A percentile compares a stretch with the other conserved stretches of the same genome.
phyloP scores from a whole-genome alignment of 768 basidiomycete genomes.

The Harrya chromipes region DNA sequence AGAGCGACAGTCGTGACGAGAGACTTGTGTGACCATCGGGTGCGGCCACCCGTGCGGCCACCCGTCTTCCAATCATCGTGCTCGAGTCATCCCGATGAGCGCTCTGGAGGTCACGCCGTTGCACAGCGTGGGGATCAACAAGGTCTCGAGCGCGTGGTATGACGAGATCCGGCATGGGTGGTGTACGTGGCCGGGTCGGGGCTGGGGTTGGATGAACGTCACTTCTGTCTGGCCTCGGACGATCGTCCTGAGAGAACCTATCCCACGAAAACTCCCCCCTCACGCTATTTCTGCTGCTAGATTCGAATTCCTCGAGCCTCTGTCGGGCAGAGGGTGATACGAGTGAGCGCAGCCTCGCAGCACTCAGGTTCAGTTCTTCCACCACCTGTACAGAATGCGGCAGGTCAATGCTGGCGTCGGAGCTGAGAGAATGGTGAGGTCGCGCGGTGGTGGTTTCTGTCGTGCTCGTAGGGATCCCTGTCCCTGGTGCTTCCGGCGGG shows the following conservation, averaged over 20 bases:
- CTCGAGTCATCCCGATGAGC: constrained; percentile 27
- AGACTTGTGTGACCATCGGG: constrained; percentile 18
- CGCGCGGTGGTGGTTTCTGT: constrained; percentile 8
- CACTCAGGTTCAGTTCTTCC: constrained; percentile 28
- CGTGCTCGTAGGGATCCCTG: constrained; percentile 2
- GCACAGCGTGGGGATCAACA: constrained; percentile 12
- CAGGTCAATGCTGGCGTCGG: constrained; percentile 28
- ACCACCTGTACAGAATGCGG: constrained; percentile 26
- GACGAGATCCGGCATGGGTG: constrained; percentile 30
- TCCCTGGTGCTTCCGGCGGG: constrained; percentile 31
- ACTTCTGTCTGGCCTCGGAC: constrained; percentile 11
- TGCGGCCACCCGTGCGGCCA: constrained; percentile 29
- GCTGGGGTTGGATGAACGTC: constrained; percentile 12
- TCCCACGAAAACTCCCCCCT: constrained; percentile 24
- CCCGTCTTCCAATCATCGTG: constrained; percentile 35
- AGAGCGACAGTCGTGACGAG: constrained; percentile 19
- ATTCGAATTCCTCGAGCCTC: constrained; percentile 33
- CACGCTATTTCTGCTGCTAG: constrained; percentile 3
- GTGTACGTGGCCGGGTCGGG: constrained; percentile 23
- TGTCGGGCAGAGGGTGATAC: constrained; percentile 30
- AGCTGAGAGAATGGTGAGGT: constrained; percentile 5
- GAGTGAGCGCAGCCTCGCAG: constrained; percentile 29
- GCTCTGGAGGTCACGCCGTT: constrained; percentile 22
- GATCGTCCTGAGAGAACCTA: constrained; percentile 17
- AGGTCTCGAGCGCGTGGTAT: constrained; percentile 16